A percentile compares a stretch with the other conserved stretches of the same genome.
Evolutionary conservation across 2,329 filamentous ascomycete species (phyloP).

Genomic region (Emmonsiellopsis sp.): DNA sequence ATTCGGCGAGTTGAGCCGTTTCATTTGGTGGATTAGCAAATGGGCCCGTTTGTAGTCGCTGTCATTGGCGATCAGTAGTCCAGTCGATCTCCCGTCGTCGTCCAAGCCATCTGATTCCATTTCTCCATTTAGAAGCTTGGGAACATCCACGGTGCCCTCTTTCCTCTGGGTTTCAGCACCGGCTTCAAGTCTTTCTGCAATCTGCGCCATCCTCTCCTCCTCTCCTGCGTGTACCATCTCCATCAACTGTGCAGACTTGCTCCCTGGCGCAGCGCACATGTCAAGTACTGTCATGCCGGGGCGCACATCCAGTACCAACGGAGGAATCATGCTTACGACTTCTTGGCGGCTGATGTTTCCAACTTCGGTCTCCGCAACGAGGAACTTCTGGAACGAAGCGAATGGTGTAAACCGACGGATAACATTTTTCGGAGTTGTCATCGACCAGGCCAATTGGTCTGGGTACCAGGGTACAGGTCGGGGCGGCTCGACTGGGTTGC

Average conservation of each 20-base stretch:
- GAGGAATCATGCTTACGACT: conserved; percentile 97
- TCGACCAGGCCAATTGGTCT: conserved; percentile 89
- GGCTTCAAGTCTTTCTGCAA: conserved; percentile 53
- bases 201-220: conserved; percentile 70
- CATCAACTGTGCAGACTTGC: conserved; percentile 90
- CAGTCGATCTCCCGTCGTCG: conserved; percentile 81
- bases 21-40: conserved; percentile 96
- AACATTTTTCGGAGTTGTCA: conserved; percentile 96
- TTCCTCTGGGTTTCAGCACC: conserved; percentile 31
- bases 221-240: conserved; percentile 92
- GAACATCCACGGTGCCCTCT: conserved; percentile 16
- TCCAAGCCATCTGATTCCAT: conserved; percentile 46
- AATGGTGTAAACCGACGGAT: conserved; percentile 91
- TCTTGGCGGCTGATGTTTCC: conserved; percentile 97
- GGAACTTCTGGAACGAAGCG: conserved; percentile 90
- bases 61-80: conserved; percentile 89
- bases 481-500: conserved; percentile 70
- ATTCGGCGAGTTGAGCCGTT: conserved; percentile 92
- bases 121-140: conserved; percentile 25
- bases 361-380: conserved; percentile 92
- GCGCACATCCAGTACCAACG: conserved; percentile 79
- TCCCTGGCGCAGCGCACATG: conserved; percentile 92
- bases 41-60: conserved; percentile 93
- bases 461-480: conserved; percentile 84
- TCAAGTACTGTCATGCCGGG: conserved; percentile 91